Conservation (phyloP, 257 asterid species). For the Coffea eugenioides region DNA sequence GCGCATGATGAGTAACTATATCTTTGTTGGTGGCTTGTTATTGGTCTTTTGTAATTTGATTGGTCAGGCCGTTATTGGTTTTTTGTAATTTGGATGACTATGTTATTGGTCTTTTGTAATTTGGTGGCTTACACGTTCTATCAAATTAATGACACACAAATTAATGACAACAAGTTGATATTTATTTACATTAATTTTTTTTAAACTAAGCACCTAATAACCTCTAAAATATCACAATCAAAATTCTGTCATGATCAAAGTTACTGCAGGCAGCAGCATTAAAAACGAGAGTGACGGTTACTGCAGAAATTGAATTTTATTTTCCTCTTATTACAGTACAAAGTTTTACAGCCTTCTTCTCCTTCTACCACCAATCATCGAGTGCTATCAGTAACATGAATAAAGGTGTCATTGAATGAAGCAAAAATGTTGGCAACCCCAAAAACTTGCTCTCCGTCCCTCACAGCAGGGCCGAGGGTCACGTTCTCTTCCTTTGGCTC, state of each 20-base stretch:
- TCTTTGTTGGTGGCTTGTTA: too few species aligned
- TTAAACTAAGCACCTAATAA: too few species aligned
- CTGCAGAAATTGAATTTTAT: neutral
- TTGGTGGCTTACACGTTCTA: too few species aligned
- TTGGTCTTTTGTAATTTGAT: too few species aligned
- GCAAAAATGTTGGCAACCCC: conserved; percentile 95
- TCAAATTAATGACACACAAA: too few species aligned
- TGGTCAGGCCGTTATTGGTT: too few species aligned
- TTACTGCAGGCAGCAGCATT: neutral
- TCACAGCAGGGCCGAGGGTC: conserved; percentile 72
- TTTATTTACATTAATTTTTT: too few species aligned
- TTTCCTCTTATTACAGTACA: too few species aligned
- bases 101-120: too few species aligned
- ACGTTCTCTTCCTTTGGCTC: conserved; percentile 87
- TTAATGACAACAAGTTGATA: too few species aligned
- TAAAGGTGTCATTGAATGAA: conserved; percentile 86
- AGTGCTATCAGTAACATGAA: conserved; percentile 61
- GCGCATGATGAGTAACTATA: too few species aligned
- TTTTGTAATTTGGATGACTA: too few species aligned
- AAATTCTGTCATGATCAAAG: neutral
- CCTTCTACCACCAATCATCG: conserved; percentile 83
- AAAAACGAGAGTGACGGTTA: neutral
- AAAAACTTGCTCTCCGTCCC: conserved; percentile 77
- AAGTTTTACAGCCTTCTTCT: conserved; percentile 71
- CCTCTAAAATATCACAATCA: neutral